Evolutionary conservation across 345 rosid species (phyloP), one percentile per base, ranked within the genome.

Genomic region (Iberis pinnata): DNA sequence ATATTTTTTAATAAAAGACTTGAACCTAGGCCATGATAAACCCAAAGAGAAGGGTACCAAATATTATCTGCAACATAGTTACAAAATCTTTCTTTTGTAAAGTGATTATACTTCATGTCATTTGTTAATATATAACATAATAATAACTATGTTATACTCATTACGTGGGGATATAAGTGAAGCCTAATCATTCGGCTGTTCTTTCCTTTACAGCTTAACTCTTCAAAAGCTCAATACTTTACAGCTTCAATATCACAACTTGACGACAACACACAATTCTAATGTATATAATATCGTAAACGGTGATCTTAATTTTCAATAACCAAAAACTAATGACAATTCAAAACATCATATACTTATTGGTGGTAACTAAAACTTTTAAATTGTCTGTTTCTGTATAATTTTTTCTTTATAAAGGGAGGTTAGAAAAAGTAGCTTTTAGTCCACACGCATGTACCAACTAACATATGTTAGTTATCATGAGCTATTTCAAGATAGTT

Each of bases 161-260:
- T n/a, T n/a, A n/a, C n/a, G n/a, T n/a, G n/a, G n/a, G n/a, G n/a
- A n/a, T n/a, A n/a, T n/a, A n/a, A n/a, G n/a, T n/a, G n/a, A n/a
- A n/a, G n/a, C n/a, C n/a, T n/a, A n/a, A n/a, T n/a, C n/a, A n/a
- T n/a, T n/a, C n/a, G n/a, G n/a, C 29, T 25, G 7, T 25, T 7
- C 29, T 25, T 25, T 29, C 20, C 70, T 66, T 66, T 66, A 59
- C 70, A 65, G 64, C 64, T 37, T 65, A 59, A 40, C 27, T 29
- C 49, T 49, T 41, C 49, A 42, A 41, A 61, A 42, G 33, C 15
- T 40, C 9, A 19, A 11, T 17, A 41, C 57, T 61, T 61, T 66
- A 50, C 66, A 61, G 43, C 58, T 61, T 43, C 43, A 22, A 43
- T 8, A 45, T 66, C 55, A 43, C 53, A 58, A 43, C 29, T 65